Conservation (phyloP, 1,284 basidiomycete species). For the Coniophora puteana region DNA sequence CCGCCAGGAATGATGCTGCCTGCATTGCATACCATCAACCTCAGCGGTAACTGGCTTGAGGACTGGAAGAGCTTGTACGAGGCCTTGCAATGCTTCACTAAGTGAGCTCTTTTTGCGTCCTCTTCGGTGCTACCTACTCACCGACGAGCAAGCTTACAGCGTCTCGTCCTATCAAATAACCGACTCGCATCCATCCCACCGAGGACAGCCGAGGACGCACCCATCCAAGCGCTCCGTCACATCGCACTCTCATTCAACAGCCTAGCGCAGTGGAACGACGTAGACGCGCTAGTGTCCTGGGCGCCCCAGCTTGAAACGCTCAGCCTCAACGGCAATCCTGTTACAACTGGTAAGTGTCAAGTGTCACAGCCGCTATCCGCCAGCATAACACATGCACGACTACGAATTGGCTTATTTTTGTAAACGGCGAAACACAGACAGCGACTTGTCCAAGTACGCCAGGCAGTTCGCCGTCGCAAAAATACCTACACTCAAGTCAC, state of each 20-base stretch:
- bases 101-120: conserved; percentile 37
- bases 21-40: conserved; percentile 59
- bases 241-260: conserved; percentile 66
- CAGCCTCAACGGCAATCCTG: conserved; percentile 56
- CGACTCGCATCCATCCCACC: conserved; percentile 46
- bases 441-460: conserved; percentile 39
- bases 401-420: too few relatives aligned
- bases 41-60: conserved; percentile 68
- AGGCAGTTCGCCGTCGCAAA: conserved; percentile 72
- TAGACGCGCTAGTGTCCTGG: conserved; percentile 71
- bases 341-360: conserved; percentile 46
- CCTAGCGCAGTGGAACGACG: conserved; percentile 58
- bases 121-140: conserved; percentile 14
- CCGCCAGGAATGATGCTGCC: conserved; percentile 18
- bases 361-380: conserved; percentile 4
- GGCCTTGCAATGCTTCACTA: conserved; percentile 44
- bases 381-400: conserved; percentile 7
- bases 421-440: too few relatives aligned
- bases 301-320: conserved; percentile 60
- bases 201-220: conserved; percentile 23
- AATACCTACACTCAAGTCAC: conserved; percentile 54
- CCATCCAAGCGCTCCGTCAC: conserved; percentile 41
- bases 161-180: conserved; percentile 71
- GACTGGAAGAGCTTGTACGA: conserved; percentile 56
- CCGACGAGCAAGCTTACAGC: conserved; percentile 28